Evolutionary conservation across 352 stramenopile species (phyloP).

Genomic region (Phytophthora multivora): DNA sequence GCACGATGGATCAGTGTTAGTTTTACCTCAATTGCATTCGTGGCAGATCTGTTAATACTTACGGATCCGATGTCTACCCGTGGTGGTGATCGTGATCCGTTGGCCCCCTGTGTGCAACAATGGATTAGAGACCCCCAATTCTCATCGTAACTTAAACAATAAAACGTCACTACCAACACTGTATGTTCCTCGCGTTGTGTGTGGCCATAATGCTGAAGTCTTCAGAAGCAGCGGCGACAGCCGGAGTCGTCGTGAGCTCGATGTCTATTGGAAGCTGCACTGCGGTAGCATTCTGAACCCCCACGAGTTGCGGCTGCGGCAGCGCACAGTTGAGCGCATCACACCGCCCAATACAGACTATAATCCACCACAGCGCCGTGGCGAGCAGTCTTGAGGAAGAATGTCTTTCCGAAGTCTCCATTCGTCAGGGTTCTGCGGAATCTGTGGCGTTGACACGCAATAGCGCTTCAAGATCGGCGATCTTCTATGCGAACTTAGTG

Average conservation of each 20-base stretch:
- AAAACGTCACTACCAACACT: constrained; percentile 23
- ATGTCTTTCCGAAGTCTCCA: constrained; percentile 8
- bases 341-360: background rate
- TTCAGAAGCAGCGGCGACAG: background rate
- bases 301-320: constrained; percentile 29
- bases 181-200: constrained; percentile 22
- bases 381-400: background rate
- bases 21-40: background rate
- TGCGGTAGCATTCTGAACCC: constrained; percentile 33
- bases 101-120: constrained; percentile 23
- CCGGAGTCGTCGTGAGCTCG: constrained; percentile 13
- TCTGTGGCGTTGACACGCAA: constrained; percentile 11
- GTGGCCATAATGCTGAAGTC: constrained; percentile 20
- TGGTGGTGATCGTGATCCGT: constrained; percentile 24
- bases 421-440: background rate
- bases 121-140: background rate
- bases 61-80: constrained; percentile 38
- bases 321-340: constrained; percentile 31
- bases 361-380: background rate
- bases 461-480: constrained; percentile 5
- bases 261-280: constrained; percentile 28
- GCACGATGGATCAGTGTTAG: background rate
- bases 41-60: constrained; percentile 1
- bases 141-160: background rate
- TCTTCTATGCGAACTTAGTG: background rate